phyloP scores from a whole-genome alignment of 805 yeast species.

The Wickerhamiella nectarea region DNA sequence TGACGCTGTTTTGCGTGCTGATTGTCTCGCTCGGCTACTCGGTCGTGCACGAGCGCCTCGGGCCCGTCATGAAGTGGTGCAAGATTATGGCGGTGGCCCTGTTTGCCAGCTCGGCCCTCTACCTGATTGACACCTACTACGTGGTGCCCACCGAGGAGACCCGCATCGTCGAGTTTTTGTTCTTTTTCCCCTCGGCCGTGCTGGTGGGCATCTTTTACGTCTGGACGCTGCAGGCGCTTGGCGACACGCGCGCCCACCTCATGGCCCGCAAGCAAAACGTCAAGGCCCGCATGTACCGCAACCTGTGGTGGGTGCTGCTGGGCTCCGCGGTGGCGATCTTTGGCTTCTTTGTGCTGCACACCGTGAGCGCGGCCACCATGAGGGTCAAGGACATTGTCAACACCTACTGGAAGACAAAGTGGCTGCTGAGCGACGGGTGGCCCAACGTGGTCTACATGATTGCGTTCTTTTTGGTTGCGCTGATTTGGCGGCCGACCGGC shows the following conservation, averaged over 20 bases:
- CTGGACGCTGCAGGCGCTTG: slow-evolving; percentile 57
- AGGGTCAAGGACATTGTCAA: slow-evolving; percentile 66
- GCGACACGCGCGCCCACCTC: slow-evolving; percentile 58
- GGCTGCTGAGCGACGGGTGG: slow-evolving; percentile 87
- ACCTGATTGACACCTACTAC: slow-evolving; percentile 41
- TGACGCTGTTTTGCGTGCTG: slow-evolving; percentile 73
- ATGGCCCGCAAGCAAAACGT: slow-evolving; percentile 82
- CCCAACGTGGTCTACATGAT: slow-evolving; percentile 76
- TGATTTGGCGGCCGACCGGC: slow-evolving; percentile 96
- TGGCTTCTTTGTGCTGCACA: slow-evolving; percentile 55
- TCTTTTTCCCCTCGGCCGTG: slow-evolving; percentile 57
- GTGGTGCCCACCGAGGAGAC: slow-evolving; percentile 33
- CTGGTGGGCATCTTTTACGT: slow-evolving; percentile 63
- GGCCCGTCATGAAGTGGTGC: slow-evolving; percentile 63
- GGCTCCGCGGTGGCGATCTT: slow-evolving; percentile 56
- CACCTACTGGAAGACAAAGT: slow-evolving; percentile 82
- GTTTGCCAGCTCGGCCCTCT: slow-evolving; percentile 41
- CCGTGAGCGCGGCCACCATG: slow-evolving; percentile 59
- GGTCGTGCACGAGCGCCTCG: slow-evolving; percentile 76
- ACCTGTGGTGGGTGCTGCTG: slow-evolving; percentile 60
- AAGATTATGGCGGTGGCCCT: slow-evolving; percentile 45
- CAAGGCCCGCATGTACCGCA: slow-evolving; percentile 75
- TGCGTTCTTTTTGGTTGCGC: slow-evolving; percentile 70
- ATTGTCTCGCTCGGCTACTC: slow-evolving; percentile 90
- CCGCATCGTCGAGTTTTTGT: slow-evolving; percentile 38